Base-by-base conservation (phyloP, 106 monocot species). In the Gastrodia elata region DNA sequence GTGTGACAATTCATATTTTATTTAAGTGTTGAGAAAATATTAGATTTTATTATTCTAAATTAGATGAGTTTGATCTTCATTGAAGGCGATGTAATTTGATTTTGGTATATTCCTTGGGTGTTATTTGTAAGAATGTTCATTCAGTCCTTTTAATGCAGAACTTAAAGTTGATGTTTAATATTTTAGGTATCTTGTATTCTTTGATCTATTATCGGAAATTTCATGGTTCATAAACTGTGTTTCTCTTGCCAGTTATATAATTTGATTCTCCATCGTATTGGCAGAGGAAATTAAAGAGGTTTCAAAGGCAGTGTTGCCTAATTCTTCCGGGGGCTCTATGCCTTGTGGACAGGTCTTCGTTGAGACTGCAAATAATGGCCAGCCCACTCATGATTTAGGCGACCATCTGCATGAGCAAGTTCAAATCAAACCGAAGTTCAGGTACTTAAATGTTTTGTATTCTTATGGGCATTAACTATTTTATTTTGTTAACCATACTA, bases 391-490 rank as follows among this genome's bases (percentile, higher is more conserved):
- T 36, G 67, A 38, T 38, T 4, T 67, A 37, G n/a, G 67, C n/a
- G 18, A 13, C 20, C 67, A 67, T 3, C n/a, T 37, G 35, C 67
- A 67, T 6, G 67, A 36, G 15, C 20, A 6, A 5, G 37, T 22
- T 35, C 37, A 67, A 67, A 67, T 18, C 20, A 67, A 67, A 67
- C 67, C 67, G 38, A 67, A 67, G 38, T 67, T 67, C 13, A 67
- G 67, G 67, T 67, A 38, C 6, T 35, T 20, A 20, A 38, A 67
- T 35, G 4, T 67, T 38, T n/a, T 20, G 20, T 61, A 28, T 0
- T 61, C 27, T 32, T 61, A 10, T 8, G 61, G 22, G 59, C 2
- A 2, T 30, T 30, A 30, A 48, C 6, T 58, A 8, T 25, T 27
- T 24, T 58, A 16, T 58, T 58, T 25, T 9, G 13, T 27, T 11